Evolutionary conservation across 768 basidiomycete genomes (phyloP).

Genomic region (Boletus pseudopeckii): DNA sequence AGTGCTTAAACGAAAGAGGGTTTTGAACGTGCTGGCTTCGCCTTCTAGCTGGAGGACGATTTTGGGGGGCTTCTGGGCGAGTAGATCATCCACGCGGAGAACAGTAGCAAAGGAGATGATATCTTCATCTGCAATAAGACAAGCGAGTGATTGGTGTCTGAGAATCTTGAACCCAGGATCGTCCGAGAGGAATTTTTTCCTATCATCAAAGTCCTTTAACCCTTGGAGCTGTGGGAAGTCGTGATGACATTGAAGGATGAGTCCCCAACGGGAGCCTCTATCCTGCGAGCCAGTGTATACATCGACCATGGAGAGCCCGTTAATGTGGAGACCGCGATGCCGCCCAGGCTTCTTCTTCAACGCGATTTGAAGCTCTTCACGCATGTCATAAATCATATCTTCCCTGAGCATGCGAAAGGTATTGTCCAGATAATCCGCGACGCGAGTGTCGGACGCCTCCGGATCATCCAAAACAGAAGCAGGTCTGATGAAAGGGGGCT

Average conservation of each 20-base stretch:
- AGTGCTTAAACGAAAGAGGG: slow-evolving; percentile 40
- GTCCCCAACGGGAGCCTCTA: slow-evolving; percentile 38
- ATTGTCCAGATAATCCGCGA: slow-evolving; percentile 56
- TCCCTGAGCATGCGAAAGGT: slow-evolving; percentile 65
- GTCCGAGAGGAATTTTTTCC: slow-evolving; percentile 37
- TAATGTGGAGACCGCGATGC: slow-evolving; percentile 38
- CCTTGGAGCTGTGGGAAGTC: slow-evolving; percentile 38
- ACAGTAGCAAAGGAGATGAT: slow-evolving; percentile 54
- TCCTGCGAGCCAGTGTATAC: slow-evolving; percentile 35
- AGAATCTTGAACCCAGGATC: slow-evolving; percentile 39
- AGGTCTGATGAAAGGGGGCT: slow-evolving; percentile 51
- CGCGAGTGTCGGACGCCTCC: slow-evolving; percentile 34
- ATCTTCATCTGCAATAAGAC: slow-evolving; percentile 47
- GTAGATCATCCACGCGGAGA: slow-evolving; percentile 50
- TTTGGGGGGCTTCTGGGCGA: slow-evolving; percentile 45
- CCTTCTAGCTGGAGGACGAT: slow-evolving; percentile 58
- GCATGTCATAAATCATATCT: slow-evolving; percentile 59
- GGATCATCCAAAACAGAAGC: slow-evolving; percentile 45
- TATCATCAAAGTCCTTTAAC: slow-evolving; percentile 31
- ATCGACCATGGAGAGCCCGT: slow-evolving; percentile 37
- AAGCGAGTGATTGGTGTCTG: slow-evolving; percentile 53
- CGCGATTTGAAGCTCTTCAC: slow-evolving; percentile 52
- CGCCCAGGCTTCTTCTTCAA: slow-evolving; percentile 40
- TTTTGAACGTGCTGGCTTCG: slow-evolving; percentile 35
- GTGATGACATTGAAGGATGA: slow-evolving; percentile 35